Percentiles rank a stretch among this genome's conserved stretches.
Conservation (phyloP, 2,329 filamentous ascomycete genomes). For the Dothistroma septosporum region DNA sequence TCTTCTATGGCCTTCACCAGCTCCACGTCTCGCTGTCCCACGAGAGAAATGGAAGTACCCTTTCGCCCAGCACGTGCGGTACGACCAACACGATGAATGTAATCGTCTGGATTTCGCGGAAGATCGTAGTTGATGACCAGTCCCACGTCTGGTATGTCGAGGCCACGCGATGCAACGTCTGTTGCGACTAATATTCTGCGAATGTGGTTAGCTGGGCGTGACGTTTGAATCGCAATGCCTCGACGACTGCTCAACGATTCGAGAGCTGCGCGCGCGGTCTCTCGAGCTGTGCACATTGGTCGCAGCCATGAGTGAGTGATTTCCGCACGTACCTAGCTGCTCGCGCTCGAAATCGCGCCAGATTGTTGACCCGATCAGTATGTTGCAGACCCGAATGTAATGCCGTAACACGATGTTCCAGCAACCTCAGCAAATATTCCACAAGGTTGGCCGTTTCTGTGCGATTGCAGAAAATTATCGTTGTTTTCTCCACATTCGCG, state of each 20-base stretch:
- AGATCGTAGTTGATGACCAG: constrained; percentile 95
- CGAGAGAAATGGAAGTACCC: constrained; percentile 79
- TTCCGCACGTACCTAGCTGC: constrained; percentile 58
- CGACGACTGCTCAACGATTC: not conserved
- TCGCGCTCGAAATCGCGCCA: constrained; percentile 83
- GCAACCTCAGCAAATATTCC: constrained; percentile 78
- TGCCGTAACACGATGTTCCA: constrained; percentile 85
- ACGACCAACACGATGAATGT: constrained; percentile 92
- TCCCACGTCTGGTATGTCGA: constrained; percentile 89
- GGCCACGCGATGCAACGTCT: constrained; percentile 87
- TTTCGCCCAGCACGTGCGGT: constrained; percentile 85
- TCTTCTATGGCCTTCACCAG: constrained; percentile 86
- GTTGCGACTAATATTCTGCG: constrained; percentile 75
- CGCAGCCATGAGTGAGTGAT: not conserved
- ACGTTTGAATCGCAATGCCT: not conserved
- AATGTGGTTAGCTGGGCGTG: not conserved
- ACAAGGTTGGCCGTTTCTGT: constrained; percentile 84
- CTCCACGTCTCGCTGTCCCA: constrained; percentile 89
- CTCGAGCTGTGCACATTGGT: not conserved
- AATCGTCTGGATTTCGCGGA: constrained; percentile 92
- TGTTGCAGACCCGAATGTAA: constrained; percentile 86
- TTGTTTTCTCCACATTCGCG: constrained; percentile 67
- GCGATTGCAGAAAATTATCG: constrained; percentile 93
- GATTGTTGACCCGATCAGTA: constrained; percentile 76
- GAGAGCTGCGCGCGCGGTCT: not conserved